Conservation (phyloP, 345 rosid species). For the Arabidopsis thaliana region DNA sequence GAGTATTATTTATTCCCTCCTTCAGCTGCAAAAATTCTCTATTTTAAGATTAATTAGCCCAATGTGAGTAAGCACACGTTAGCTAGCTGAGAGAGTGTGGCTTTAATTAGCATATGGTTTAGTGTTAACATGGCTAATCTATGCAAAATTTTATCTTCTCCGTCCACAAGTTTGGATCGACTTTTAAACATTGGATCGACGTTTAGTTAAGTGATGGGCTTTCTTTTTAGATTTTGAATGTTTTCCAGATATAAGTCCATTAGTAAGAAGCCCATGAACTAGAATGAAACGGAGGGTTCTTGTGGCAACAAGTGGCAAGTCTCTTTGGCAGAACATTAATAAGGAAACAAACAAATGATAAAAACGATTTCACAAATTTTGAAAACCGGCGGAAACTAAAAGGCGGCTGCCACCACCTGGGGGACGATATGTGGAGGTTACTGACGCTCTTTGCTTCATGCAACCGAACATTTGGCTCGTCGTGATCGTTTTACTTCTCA, state of each 20-base stretch:
- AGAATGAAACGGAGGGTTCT: slow-evolving; percentile 11
- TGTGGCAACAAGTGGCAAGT: slow-evolving; percentile 24
- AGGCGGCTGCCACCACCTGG: slow-evolving; percentile 47
- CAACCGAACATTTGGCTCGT: slow-evolving; percentile 64
- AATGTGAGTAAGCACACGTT: not conserved
- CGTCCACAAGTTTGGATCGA: not conserved
- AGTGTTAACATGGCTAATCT: not conserved
- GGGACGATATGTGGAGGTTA: slow-evolving; percentile 48
- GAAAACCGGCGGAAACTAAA: slow-evolving; percentile 38
- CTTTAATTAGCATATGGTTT: too few relatives aligned
- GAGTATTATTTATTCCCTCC: not conserved
- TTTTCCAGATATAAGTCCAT: not conserved
- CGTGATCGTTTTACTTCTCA: not conserved
- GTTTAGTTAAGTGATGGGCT: not conserved
- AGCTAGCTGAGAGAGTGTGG: not conserved
- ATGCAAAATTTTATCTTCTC: not conserved
- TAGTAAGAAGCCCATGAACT: not conserved
- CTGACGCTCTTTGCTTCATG: slow-evolving; percentile 48
- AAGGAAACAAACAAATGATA: too few relatives aligned
- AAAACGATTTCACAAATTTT: not conserved
- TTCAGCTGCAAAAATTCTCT: not conserved
- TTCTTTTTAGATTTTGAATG: not conserved
- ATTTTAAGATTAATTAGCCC: not conserved
- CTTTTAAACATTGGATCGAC: not conserved
- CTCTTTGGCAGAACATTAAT: not conserved